These are phyloP conservation scores for Erythrophleum ivorense DNA, from an alignment of 331 rosid genomes.

Conservation along the genomic window DNA sequence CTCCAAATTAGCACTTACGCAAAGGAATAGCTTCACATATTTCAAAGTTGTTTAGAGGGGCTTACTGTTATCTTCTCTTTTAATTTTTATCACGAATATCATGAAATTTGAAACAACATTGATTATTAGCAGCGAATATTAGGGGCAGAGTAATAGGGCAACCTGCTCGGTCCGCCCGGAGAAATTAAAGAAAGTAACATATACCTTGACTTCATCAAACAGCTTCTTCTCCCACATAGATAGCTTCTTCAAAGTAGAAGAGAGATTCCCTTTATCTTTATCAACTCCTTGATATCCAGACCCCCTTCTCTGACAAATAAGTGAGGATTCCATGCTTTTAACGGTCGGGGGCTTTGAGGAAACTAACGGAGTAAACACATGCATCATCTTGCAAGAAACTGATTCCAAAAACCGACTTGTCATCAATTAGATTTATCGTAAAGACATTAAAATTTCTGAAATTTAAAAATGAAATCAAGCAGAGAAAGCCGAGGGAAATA, in stretches of 20 bases:
- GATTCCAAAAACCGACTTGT: slow-evolving; percentile 31
- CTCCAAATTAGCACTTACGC: background rate
- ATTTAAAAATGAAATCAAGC: background rate
- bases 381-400: slow-evolving; percentile 60
- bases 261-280: slow-evolving; percentile 49
- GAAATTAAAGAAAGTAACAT: background rate
- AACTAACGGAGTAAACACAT: slow-evolving; percentile 39
- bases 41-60: background rate
- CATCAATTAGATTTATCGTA: background rate
- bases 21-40: background rate
- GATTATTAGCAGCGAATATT: background rate
- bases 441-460: background rate
- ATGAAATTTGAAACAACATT: background rate
- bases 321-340: slow-evolving; percentile 40
- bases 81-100: background rate
- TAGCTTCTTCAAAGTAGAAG: slow-evolving; percentile 65
- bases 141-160: background rate
- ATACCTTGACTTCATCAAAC: slow-evolving; percentile 84
- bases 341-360: slow-evolving; percentile 19
- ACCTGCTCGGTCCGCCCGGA: background rate
- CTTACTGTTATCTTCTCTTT: background rate
- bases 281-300: slow-evolving; percentile 33
- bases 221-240: slow-evolving; percentile 89
- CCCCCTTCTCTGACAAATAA: slow-evolving; percentile 44
- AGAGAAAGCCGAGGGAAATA: background rate